These are phyloP conservation scores for Cenchrus purpureus DNA, from an alignment of 176 grass and related monocot genomes.

Conservation along the genomic window DNA sequence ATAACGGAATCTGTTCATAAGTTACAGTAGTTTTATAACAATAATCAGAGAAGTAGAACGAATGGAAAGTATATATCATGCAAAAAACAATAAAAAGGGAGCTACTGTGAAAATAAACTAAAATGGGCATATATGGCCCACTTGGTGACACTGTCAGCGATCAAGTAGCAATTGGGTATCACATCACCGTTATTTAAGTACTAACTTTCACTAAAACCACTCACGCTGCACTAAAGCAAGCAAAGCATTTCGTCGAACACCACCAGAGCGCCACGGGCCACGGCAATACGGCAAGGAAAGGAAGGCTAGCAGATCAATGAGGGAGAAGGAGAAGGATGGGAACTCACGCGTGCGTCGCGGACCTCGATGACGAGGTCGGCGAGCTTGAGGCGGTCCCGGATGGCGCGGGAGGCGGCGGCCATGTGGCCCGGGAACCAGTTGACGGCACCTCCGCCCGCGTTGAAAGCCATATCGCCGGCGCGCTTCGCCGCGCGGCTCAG, in stretches of 20 bases:
- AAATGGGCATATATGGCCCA: background rate
- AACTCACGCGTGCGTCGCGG: slow-evolving; percentile 85
- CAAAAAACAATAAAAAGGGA: background rate
- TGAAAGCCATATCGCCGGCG: slow-evolving; percentile 86
- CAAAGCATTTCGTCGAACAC: slow-evolving; percentile 42
- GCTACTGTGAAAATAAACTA: background rate
- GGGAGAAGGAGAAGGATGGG: background rate
- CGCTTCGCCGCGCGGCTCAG: slow-evolving; percentile 56
- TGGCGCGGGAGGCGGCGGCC: slow-evolving; percentile 85
- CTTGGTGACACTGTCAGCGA: no score
- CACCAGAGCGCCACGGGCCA: background rate
- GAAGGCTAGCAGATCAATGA: background rate
- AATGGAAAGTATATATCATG: background rate
- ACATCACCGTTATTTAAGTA: no score
- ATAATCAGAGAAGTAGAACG: slow-evolving; percentile 28
- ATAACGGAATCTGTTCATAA: slow-evolving; percentile 80
- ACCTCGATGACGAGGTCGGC: slow-evolving; percentile 95
- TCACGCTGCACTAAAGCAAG: background rate
- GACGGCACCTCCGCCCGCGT: slow-evolving; percentile 62
- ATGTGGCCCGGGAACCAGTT: slow-evolving; percentile 99
- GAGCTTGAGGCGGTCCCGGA: slow-evolving; percentile 88
- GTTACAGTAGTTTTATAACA: slow-evolving; percentile 42
- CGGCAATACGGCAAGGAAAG: background rate
- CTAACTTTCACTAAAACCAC: background rate
- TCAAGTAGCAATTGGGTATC: no score